A percentile compares a stretch with the other conserved stretches of the same genome.
These are phyloP conservation scores for Solanum acaule DNA, from an alignment of 257 asterid species.

Conservation along the genomic window DNA sequence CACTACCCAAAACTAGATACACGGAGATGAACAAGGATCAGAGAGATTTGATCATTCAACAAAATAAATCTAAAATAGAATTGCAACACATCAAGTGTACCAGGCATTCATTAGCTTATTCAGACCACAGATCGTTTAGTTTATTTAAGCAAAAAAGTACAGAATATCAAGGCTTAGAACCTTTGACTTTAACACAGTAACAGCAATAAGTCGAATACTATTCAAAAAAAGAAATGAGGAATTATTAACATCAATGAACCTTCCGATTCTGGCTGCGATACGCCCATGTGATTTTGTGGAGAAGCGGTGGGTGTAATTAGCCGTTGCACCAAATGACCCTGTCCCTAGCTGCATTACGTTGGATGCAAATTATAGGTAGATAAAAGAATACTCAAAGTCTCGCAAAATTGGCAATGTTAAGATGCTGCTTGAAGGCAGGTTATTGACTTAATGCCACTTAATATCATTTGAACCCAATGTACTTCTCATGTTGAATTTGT, in stretches of 20 bases:
- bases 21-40: background rate
- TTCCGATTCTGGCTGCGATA: slow-evolving; percentile 72
- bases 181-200: background rate
- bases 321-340: slow-evolving; percentile 65
- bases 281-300: slow-evolving; percentile 93
- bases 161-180: background rate
- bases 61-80: background rate
- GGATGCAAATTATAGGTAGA: background rate
- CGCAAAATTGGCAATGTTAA: background rate
- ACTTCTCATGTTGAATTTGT: background rate
- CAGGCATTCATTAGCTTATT: background rate
- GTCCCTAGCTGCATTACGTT: slow-evolving; percentile 62
- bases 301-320: slow-evolving; percentile 62
- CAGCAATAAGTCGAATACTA: background rate
- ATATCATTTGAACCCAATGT: background rate
- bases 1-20: background rate
- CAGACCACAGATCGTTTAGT: background rate
- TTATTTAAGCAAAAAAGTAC: background rate
- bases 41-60: background rate
- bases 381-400: background rate
- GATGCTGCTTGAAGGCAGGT: background rate
- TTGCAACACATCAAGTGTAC: background rate
- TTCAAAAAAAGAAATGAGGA: background rate
- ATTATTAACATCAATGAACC: slow-evolving; percentile 30
- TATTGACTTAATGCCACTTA: background rate